phyloP scores from a whole-genome alignment of 1,284 basidiomycete genomes.

The Sutorius eximius region DNA sequence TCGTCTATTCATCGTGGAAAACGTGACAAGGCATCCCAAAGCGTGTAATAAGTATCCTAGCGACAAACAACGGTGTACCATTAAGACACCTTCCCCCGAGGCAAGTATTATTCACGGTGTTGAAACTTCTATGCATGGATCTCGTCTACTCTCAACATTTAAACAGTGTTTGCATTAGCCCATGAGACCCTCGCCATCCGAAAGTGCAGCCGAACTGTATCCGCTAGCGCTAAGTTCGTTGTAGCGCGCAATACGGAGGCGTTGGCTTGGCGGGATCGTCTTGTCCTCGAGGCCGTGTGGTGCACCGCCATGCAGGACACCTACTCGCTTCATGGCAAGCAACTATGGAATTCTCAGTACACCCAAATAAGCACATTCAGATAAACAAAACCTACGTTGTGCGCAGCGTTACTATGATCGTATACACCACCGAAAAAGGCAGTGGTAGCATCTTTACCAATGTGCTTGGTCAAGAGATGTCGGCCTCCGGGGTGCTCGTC shows the following conservation, averaged over 20 bases:
- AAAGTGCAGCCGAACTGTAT: constrained; percentile 35
- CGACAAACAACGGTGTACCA: background rate
- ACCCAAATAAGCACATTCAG: background rate
- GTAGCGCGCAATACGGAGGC: constrained; percentile 66
- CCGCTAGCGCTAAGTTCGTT: constrained; percentile 51
- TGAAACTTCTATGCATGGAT: constrained; percentile 1
- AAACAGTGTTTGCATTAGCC: constrained; percentile 15
- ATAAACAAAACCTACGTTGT: constrained; percentile 56
- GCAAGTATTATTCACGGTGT: constrained; percentile 2
- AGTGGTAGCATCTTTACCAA: constrained; percentile 84
- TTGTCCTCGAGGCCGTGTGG: constrained; percentile 62
- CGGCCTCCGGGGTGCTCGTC: constrained; percentile 85
- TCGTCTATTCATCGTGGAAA: constrained; percentile 3
- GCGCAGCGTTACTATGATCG: constrained; percentile 90
- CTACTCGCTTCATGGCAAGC: constrained; percentile 89
- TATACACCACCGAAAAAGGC: constrained; percentile 95
- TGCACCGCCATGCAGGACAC: constrained; percentile 77
- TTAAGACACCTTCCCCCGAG: background rate
- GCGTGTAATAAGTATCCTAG: constrained; percentile 17
- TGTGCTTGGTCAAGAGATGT: constrained; percentile 67
- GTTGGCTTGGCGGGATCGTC: constrained; percentile 63
- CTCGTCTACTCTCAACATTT: background rate
- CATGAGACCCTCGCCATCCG: constrained; percentile 37
- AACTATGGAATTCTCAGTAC: constrained; percentile 42
- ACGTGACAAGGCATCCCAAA: constrained; percentile 13